These are phyloP conservation scores for Mycena belliarum DNA, from an alignment of 768 basidiomycete genomes.

Conservation along the genomic window DNA sequence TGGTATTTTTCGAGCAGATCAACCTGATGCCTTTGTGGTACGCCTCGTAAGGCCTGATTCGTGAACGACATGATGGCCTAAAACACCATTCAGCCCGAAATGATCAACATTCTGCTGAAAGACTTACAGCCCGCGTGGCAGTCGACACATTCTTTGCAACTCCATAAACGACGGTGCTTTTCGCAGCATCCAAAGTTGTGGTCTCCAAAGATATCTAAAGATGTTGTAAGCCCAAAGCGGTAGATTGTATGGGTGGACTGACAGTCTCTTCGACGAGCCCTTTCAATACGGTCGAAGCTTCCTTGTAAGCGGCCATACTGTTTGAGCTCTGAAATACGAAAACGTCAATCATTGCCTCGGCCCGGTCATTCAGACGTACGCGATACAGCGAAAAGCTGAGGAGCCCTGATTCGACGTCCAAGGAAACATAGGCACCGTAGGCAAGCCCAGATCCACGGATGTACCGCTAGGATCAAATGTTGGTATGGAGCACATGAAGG, in stretches of 20 bases:
- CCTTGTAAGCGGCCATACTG: constrained; percentile 75
- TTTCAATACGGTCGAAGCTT: constrained; percentile 74
- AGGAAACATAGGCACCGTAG: constrained; percentile 79
- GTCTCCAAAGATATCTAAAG: constrained; percentile 76
- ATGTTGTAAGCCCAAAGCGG: neutral
- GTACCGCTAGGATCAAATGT: constrained; percentile 55
- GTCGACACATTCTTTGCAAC: constrained; percentile 84
- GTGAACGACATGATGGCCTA: constrained; percentile 83
- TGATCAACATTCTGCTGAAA: neutral
- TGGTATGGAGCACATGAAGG: neutral
- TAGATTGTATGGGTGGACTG: constrained; percentile 25
- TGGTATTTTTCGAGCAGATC: constrained; percentile 35
- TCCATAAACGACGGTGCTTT: constrained; percentile 86
- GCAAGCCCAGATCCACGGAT: constrained; percentile 95
- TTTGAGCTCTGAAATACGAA: constrained; percentile 67
- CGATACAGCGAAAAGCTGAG: constrained; percentile 79
- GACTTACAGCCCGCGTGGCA: constrained; percentile 79
- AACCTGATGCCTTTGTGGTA: constrained; percentile 59
- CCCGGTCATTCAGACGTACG: constrained; percentile 40
- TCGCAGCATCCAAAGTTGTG: constrained; percentile 84
- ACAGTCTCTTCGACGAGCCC: constrained; percentile 86
- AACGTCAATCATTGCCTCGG: neutral
- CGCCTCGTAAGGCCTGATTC: constrained; percentile 89
- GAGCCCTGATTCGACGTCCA: constrained; percentile 79
- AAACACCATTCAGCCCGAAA: constrained; percentile 3